Evolutionary conservation across 2,329 filamentous ascomycete species (phyloP).

Genomic region (Metarhizium brunneum): DNA sequence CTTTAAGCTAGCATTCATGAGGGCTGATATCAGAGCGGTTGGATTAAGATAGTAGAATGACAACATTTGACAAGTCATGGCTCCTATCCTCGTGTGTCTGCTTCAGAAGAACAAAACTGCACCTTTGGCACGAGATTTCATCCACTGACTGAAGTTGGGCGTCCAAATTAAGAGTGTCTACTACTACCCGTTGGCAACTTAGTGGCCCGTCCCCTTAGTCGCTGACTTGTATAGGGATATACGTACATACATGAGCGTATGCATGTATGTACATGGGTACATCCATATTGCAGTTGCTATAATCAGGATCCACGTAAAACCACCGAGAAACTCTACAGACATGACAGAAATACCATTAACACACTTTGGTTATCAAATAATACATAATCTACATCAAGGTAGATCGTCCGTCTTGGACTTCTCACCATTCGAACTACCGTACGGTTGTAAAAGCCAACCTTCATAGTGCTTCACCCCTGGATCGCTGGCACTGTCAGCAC

Average conservation of each 20-base stretch:
- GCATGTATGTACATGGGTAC: no score
- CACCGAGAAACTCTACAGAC: no score
- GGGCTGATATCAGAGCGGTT: not conserved
- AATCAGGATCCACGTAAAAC: no score
- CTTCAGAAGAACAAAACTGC: not conserved
- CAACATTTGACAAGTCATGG: not conserved
- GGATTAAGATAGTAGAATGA: not conserved
- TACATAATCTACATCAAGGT: conserved; percentile 12
- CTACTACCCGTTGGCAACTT: no score
- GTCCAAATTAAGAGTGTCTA: no score
- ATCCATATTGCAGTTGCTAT: no score
- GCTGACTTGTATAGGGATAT: no score
- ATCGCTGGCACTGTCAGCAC: conserved; percentile 21
- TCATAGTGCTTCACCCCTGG: conserved; percentile 25
- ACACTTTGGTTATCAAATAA: not conserved
- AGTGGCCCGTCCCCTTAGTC: no score
- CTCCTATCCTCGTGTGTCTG: not conserved
- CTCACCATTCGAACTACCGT: conserved; percentile 23
- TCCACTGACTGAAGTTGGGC: no score
- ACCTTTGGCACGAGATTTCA: no score
- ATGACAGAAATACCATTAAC: not conserved
- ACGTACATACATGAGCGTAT: no score
- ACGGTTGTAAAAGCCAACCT: conserved; percentile 28
- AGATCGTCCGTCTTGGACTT: conserved; percentile 23
- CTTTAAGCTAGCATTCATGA: not conserved